These are phyloP conservation scores for Leishmania gerbilli DNA, from an alignment of 208 protist genomes.

Conservation along the genomic window DNA sequence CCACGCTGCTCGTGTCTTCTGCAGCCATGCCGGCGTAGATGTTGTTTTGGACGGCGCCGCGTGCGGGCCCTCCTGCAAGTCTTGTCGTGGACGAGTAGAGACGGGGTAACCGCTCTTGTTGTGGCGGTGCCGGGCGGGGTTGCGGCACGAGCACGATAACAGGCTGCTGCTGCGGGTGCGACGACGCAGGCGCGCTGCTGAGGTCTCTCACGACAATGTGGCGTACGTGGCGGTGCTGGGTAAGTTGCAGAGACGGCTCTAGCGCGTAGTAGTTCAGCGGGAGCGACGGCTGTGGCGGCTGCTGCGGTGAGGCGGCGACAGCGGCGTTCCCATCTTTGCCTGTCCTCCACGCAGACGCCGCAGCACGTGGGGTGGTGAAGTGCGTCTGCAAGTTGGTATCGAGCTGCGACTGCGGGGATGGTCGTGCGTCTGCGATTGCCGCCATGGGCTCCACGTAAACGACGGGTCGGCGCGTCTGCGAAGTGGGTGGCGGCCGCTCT, in stretches of 20 bases:
- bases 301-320: not conserved
- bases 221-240: slow-evolving; percentile 26
- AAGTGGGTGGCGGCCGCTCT: not conserved
- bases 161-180: not conserved
- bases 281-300: slow-evolving; percentile 1
- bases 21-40: not conserved
- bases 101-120: not conserved
- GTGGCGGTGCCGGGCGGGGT: not conserved
- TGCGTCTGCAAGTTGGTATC: not conserved
- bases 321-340: not conserved
- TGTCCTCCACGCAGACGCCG: not conserved
- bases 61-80: not conserved
- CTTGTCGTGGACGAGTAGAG: not conserved
- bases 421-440: not conserved
- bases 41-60: not conserved
- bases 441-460: not conserved
- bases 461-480: not conserved
- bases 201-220: slow-evolving; percentile 6
- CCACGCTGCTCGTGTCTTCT: slow-evolving; percentile 6
- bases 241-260: slow-evolving; percentile 17
- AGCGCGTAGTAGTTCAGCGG: not conserved
- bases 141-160: not conserved
- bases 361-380: not conserved
- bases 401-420: not conserved
- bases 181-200: not conserved